Conservation (phyloP, 2,329 filamentous ascomycete species). For the Neopestalotiopsis clavispora region DNA sequence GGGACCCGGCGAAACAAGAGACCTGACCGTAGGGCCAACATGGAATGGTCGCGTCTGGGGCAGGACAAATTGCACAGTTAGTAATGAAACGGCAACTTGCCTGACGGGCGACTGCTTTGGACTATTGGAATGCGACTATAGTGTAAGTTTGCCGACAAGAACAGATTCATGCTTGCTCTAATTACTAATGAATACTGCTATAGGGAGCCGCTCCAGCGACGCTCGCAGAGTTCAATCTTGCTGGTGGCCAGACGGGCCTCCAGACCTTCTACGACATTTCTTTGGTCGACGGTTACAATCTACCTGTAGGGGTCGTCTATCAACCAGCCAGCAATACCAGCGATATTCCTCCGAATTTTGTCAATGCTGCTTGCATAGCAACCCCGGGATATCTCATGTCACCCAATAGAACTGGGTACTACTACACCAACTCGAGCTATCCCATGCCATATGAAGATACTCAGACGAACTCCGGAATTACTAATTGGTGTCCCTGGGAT, state of each 20-base stretch:
- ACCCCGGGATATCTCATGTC: slow-evolving; percentile 66
- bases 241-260: slow-evolving; percentile 60
- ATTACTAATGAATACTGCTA: slow-evolving; percentile 17
- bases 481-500: slow-evolving; percentile 81
- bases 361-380: slow-evolving; percentile 78
- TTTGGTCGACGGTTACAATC: slow-evolving; percentile 83
- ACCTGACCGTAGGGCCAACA: slow-evolving; percentile 69
- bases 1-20: slow-evolving; percentile 57
- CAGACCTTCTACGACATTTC: slow-evolving; percentile 87
- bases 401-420: slow-evolving; percentile 56
- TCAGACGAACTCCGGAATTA: slow-evolving; percentile 61
- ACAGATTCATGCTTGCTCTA: background rate
- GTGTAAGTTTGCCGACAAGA: slow-evolving; percentile 55
- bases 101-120: slow-evolving; percentile 78
- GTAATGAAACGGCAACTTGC: slow-evolving; percentile 70
- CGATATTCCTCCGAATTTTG: slow-evolving; percentile 76
- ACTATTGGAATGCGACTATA: slow-evolving; percentile 69
- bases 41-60: slow-evolving; percentile 88
- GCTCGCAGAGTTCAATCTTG: slow-evolving; percentile 80
- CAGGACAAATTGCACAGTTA: slow-evolving; percentile 82
- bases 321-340: slow-evolving; percentile 65
- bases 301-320: slow-evolving; percentile 70
- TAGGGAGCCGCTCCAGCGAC: slow-evolving; percentile 76
- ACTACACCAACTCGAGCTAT: slow-evolving; percentile 68
- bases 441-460: slow-evolving; percentile 70